Base-by-base conservation (phyloP, 2,329 filamentous ascomycete species). In the Epichloe sibirici region DNA sequence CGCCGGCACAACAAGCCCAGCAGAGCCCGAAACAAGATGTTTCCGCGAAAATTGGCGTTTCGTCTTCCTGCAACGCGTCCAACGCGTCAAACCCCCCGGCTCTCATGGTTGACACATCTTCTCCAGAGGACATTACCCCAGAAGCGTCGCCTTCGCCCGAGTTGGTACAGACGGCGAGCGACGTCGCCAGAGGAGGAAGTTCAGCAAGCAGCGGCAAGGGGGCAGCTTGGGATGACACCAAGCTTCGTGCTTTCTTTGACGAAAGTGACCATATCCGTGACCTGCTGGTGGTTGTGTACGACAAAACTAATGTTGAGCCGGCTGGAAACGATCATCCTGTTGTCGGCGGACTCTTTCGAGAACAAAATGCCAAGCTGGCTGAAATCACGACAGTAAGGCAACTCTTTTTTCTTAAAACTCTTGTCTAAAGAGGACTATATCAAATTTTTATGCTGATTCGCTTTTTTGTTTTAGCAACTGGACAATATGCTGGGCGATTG, bases 201-300 rank as follows among this genome's bases (percentile, higher is more conserved):
- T 74, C 60, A 62, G 68, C 56, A 63, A 73, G 58, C 40, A 62
- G 55, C 48, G 57, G 55, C 45, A 67, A 63, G 49, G 63, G 67
- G 15, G 73, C 74, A 28, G 80, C 82, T 0, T 98, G 93, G 93
- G 91, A 89, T 56, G 91, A 97, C 66, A 77, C 82, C 52, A 88
- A 83, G 60, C 78, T 98, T 31, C 82, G 89, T 55, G 85, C 87
- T 13, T 98, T 96, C 69, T 86, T 97, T 62, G 91, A 97, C 59
- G 89, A 93, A 59, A 83, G 88, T 55, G 83, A 84, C 37, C 89
- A 95, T 57, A 89, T 98, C 59, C 82, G 88, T 49, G 91, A 98
- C 65, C 79, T 97, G 65, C 77, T 97, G 49, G 79, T 90, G 39
- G 86, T 98, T 55, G 89, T 98, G 31, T 90, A 95, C 64, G 90